Evolutionary conservation across 345 rosid species (phyloP), one percentile per base, ranked within the genome.

Genomic region (Gossypium sturtianum): DNA sequence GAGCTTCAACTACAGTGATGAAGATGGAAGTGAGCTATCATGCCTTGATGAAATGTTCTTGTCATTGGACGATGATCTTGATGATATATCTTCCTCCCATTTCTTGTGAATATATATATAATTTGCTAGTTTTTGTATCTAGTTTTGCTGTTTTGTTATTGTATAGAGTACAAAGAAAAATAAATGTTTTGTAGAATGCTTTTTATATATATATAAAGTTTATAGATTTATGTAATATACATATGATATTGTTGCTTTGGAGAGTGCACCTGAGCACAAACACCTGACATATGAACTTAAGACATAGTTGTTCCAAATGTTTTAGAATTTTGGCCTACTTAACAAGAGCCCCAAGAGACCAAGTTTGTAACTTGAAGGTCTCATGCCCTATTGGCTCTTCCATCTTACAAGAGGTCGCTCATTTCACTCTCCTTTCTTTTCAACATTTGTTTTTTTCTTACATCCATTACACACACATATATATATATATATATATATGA

Each of bases 31-130:
- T 9, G 86, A 84, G 17, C 84, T 86, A 54, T 86, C 89, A 12
- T 80, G 65, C 67, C 78, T 86, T 20, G 89, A 86, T 44, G 89
- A 86, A 64, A 79, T 86, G 83, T 86, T 75, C 77, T 75, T 82
- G 70, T 78, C 80, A 25, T 66, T 84, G 65, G 86, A 82, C 59
- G 82, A 85, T 58, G 82, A 81, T 75, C 80, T 82, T 34, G 75
- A 82, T 59, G 89, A 84, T 56, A 12, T 79, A 75, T 75, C 73
- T 61, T 79, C 76, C 43, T 45, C 74, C 75, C 64, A 65, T 52
- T 23, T 79, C 23, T 17, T 27, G 13, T 9, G 45, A 51, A 69
- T 27, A 27, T 34, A 34, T 34, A 34, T 34, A 34, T 29, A 51
- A 69, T 8, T 10, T 47, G 38, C 41, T 25, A 12, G 64, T 25